These are phyloP conservation scores for Alternaria ventricosa DNA, from an alignment of 2,329 filamentous ascomycete genomes.

Conservation along the genomic window DNA sequence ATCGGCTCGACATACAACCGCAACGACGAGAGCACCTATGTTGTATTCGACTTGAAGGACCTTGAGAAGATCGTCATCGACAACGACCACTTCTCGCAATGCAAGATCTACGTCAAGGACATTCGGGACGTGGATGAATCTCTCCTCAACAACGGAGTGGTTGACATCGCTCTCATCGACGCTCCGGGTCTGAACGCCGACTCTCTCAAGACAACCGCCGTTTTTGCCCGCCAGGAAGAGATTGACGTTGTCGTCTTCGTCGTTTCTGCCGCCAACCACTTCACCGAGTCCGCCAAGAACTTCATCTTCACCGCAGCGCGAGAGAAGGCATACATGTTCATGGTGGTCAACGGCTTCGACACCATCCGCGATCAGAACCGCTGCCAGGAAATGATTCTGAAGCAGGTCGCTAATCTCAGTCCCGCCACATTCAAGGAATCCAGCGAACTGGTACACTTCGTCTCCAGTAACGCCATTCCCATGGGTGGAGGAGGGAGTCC, in stretches of 20 bases:
- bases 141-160: slow-evolving; percentile 93
- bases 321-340: slow-evolving; percentile 98
- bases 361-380: slow-evolving; percentile 89
- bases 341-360: slow-evolving; percentile 97
- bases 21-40: slow-evolving; percentile 92
- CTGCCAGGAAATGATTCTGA: slow-evolving; percentile 90
- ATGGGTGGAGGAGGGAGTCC: slow-evolving; percentile 56
- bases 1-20: slow-evolving; percentile 80
- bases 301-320: slow-evolving; percentile 95
- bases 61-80: slow-evolving; percentile 90
- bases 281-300: slow-evolving; percentile 95
- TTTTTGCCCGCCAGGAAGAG: slow-evolving; percentile 96
- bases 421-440: slow-evolving; percentile 93
- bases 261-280: slow-evolving; percentile 96
- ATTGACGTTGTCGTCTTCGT: slow-evolving; percentile 99
- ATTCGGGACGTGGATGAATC: slow-evolving; percentile 89
- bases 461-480: slow-evolving; percentile 94
- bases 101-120: slow-evolving; percentile 96
- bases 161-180: slow-evolving; percentile 97
- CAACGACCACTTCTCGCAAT: slow-evolving; percentile 87
- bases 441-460: slow-evolving; percentile 92
- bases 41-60: slow-evolving; percentile 78
- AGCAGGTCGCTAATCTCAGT: slow-evolving; percentile 87
- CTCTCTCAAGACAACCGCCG: slow-evolving; percentile 94
- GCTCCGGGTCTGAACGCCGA: slow-evolving; percentile 95